These are phyloP conservation scores for Penicillium riverlandense DNA, from an alignment of 495 filamentous ascomycete species.

Conservation along the genomic window DNA sequence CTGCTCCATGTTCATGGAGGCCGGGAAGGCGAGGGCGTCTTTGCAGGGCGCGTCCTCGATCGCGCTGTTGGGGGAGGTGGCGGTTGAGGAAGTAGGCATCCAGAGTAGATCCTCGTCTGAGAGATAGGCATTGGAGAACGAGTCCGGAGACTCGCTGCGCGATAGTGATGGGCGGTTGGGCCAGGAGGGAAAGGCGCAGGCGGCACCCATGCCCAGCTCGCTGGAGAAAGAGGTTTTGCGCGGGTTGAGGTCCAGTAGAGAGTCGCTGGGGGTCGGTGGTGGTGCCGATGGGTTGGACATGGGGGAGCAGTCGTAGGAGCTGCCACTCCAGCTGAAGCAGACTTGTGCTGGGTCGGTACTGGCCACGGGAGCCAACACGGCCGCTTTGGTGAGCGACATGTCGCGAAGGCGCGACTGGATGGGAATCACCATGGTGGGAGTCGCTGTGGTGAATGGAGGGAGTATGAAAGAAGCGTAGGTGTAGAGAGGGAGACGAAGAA, in stretches of 20 bases:
- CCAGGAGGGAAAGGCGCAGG: slow-evolving; percentile 50
- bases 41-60: slow-evolving; percentile 24
- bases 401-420: slow-evolving; percentile 20
- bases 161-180: slow-evolving; percentile 41
- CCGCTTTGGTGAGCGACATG: slow-evolving; percentile 18
- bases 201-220: slow-evolving; percentile 32
- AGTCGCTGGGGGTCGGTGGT: slow-evolving; percentile 32
- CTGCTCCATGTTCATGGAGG: slow-evolving; percentile 32
- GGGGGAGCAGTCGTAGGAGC: slow-evolving; percentile 27
- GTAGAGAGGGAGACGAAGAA: neutral
- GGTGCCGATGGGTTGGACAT: slow-evolving; percentile 31
- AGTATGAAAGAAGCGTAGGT: neutral
- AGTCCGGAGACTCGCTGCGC: slow-evolving; percentile 25
- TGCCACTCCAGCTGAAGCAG: slow-evolving; percentile 34
- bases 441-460: neutral
- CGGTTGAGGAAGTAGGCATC: slow-evolving; percentile 18
- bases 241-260: slow-evolving; percentile 36
- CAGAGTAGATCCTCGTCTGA: slow-evolving; percentile 47
- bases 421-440: slow-evolving; percentile 16
- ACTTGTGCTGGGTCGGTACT: slow-evolving; percentile 24
- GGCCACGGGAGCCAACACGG: slow-evolving; percentile 14
- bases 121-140: slow-evolving; percentile 34
- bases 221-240: slow-evolving; percentile 42
- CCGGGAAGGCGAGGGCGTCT: slow-evolving; percentile 11
- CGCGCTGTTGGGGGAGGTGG: slow-evolving; percentile 13